Evolutionary conservation across 2,329 filamentous ascomycete genomes (phyloP).

Genomic region (Biscogniauxia mediterranea): DNA sequence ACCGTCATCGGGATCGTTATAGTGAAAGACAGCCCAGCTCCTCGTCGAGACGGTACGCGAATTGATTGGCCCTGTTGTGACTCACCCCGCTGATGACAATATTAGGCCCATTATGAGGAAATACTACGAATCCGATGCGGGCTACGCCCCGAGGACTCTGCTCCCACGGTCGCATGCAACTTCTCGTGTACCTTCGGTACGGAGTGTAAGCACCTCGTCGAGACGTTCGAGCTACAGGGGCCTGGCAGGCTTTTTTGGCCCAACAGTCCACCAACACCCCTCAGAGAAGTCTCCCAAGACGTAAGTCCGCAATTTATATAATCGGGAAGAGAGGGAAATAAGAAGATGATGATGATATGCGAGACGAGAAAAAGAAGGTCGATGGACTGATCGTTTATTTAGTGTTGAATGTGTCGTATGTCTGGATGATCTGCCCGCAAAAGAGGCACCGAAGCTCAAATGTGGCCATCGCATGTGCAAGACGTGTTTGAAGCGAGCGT

Average conservation of each 20-base stretch:
- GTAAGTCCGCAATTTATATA: slow-evolving; percentile 23
- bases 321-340: slow-evolving; percentile 10
- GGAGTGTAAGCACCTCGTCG: slow-evolving; percentile 38
- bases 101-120: slow-evolving; percentile 27
- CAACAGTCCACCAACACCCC: slow-evolving; percentile 22
- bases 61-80: slow-evolving; percentile 23
- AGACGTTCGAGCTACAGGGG: slow-evolving; percentile 30
- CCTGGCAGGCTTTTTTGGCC: slow-evolving; percentile 33
- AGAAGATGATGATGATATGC: background rate
- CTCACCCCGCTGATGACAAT: slow-evolving; percentile 14
- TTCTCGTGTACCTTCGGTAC: slow-evolving; percentile 34
- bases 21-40: slow-evolving; percentile 26
- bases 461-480: slow-evolving; percentile 84
- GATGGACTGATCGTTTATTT: slow-evolving; percentile 16
- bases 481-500: slow-evolving; percentile 70
- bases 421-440: slow-evolving; percentile 62
- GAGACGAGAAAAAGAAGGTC: background rate
- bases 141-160: slow-evolving; percentile 31
- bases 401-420: slow-evolving; percentile 74
- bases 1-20: slow-evolving; percentile 21
- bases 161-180: slow-evolving; percentile 35
- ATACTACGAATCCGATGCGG: slow-evolving; percentile 33
- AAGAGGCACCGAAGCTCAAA: slow-evolving; percentile 66
- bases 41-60: slow-evolving; percentile 32
- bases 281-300: slow-evolving; percentile 26